Base-by-base conservation (phyloP, 179 eudicot genomes). In the Vitellaria paradoxa region DNA sequence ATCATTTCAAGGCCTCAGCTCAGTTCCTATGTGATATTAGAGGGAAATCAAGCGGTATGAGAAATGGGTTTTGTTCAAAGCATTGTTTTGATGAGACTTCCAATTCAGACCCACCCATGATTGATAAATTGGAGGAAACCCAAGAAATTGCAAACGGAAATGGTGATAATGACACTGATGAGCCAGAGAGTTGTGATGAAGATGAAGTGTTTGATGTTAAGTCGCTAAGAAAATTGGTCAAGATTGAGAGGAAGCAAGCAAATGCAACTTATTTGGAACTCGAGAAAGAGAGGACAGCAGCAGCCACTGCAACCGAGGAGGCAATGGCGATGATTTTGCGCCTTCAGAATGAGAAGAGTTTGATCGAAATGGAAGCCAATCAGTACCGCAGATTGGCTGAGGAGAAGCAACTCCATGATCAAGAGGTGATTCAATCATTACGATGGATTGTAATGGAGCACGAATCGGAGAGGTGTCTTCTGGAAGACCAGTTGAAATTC, bases 261-360 rank as follows among this genome's bases (percentile, higher is more conserved):
- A 76, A 84, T 73, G 82, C 64, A 23, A 90, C 90, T 81, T 57
- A 46, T 21, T 30, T 42, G 14, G 99, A 93, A 78, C 87, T 95
- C 8, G 93, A 87, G 70, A 91, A 92, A 84, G 98, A 94, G 76
- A 82, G 96, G 42, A 80, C 81, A 80, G 92, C 97, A 9, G 83
- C 97, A 61, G 82, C 97, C 0, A 84, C 94, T 1, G 88, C 97
- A 13, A 90, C 92, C 18, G 89, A 85, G 64, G 98, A 94, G 77
- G 88, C 98, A 12, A 92, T 94, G 97, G 89, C 96, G 0, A 91
- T 92, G 98, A 91, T 94, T 67, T 70, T 86, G 78, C 82, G 92
- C 71, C 89, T 92, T 61, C 98, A 94, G 80, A 87, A 84, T 7
- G 94, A 92, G 64, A 92, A 89, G 80, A 87, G 96, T 68, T 72